Conservation (phyloP, 1,284 basidiomycete species). For the Uromyces viciae-fabae region DNA sequence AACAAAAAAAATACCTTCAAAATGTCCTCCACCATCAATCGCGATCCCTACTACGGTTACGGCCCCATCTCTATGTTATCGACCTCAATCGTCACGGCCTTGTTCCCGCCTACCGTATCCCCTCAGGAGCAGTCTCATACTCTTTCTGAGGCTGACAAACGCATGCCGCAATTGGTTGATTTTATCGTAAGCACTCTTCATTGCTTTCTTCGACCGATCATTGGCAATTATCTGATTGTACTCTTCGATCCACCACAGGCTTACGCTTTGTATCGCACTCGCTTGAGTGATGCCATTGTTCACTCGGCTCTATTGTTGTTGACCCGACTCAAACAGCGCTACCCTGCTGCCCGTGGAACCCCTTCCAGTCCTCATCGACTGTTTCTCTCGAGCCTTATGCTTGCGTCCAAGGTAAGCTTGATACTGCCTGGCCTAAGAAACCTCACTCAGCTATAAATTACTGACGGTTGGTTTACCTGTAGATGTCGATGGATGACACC, state of each 20-base stretch:
- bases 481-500: slow-evolving; percentile 81
- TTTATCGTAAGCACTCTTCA: slow-evolving; percentile 50
- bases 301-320: slow-evolving; percentile 80
- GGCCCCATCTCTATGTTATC: slow-evolving; percentile 41
- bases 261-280: slow-evolving; percentile 81
- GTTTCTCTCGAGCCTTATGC: slow-evolving; percentile 91
- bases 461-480: slow-evolving; percentile 50
- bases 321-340: slow-evolving; percentile 79
- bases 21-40: slow-evolving; percentile 31
- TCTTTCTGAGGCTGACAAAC: slow-evolving; percentile 5
- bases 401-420: slow-evolving; percentile 69
- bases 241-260: slow-evolving; percentile 66
- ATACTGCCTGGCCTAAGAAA: not conserved
- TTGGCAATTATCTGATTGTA: not conserved
- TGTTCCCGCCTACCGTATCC: slow-evolving; percentile 46
- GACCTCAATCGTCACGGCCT: slow-evolving; percentile 47
- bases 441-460: not conserved
- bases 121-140: slow-evolving; percentile 45
- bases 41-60: slow-evolving; percentile 39
- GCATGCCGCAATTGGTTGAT: slow-evolving; percentile 30
- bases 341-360: slow-evolving; percentile 77
- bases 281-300: slow-evolving; percentile 74
- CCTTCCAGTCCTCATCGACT: slow-evolving; percentile 79
- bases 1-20: not conserved
- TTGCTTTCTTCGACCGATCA: not conserved